Evolutionary conservation across 2,329 filamentous ascomycete species (phyloP).

Genomic region (Xylariaceae sp.): DNA sequence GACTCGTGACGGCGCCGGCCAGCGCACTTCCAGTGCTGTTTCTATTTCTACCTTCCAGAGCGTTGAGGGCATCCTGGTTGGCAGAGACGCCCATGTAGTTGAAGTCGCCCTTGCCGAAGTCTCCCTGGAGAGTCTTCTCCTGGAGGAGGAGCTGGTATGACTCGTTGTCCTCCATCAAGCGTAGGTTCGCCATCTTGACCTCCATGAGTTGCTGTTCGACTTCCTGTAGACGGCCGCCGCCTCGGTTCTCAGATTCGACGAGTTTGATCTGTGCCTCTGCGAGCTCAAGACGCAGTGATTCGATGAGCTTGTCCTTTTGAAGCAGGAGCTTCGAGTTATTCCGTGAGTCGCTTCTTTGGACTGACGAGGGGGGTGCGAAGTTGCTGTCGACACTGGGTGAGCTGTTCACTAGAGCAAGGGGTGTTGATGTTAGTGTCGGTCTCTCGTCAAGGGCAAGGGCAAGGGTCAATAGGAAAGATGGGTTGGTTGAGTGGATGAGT

Average conservation of each 20-base stretch:
- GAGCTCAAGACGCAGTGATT: slow-evolving; percentile 83
- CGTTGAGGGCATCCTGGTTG: slow-evolving; percentile 60
- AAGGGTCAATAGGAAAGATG: too few relatives aligned
- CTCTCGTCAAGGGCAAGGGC: too few relatives aligned
- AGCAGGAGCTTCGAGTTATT: slow-evolving; percentile 85
- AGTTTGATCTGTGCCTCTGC: slow-evolving; percentile 94
- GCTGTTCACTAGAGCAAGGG: slow-evolving; percentile 41
- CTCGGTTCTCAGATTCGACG: slow-evolving; percentile 88
- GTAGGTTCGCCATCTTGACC: slow-evolving; percentile 89
- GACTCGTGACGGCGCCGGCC: slow-evolving; percentile 43
- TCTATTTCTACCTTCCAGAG: slow-evolving; percentile 51
- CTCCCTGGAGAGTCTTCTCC: slow-evolving; percentile 91
- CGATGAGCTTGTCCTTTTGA: slow-evolving; percentile 95
- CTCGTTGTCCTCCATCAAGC: slow-evolving; percentile 97
- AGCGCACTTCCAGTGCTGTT: slow-evolving; percentile 30
- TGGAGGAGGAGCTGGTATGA: slow-evolving; percentile 93
- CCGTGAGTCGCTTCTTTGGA: slow-evolving; percentile 81
- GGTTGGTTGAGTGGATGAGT: background rate
- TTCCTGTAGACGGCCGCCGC: slow-evolving; percentile 79
- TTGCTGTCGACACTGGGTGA: slow-evolving; percentile 67
- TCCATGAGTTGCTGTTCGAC: slow-evolving; percentile 89
- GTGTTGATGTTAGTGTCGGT: too few relatives aligned
- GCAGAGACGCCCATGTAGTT: slow-evolving; percentile 57
- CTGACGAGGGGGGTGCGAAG: slow-evolving; percentile 79
- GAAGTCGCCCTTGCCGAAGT: slow-evolving; percentile 79